Percentiles rank a stretch among this genome's conserved stretches.
phyloP scores from a whole-genome alignment of 2,329 filamentous ascomycete genomes.

The Colletotrichum australisinense region DNA sequence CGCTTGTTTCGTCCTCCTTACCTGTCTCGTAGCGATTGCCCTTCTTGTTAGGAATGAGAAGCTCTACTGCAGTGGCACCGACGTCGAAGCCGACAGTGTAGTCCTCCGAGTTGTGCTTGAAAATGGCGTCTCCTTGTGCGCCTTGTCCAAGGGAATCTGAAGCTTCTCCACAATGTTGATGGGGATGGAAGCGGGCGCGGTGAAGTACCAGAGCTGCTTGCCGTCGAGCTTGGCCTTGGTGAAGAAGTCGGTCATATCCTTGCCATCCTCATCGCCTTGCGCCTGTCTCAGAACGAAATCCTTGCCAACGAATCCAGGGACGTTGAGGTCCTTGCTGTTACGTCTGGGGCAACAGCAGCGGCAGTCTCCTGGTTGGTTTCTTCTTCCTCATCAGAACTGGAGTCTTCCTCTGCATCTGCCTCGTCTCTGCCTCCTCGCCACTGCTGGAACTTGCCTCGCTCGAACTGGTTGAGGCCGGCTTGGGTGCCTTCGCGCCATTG shows the following conservation, averaged over 20 bases:
- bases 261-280: constrained; percentile 50
- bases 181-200: constrained; percentile 76
- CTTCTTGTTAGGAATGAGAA: constrained; percentile 69
- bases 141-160: constrained; percentile 68
- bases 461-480: constrained; percentile 34
- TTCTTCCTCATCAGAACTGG: constrained; percentile 36
- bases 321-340: constrained; percentile 44
- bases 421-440: constrained; percentile 42
- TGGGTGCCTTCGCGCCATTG: constrained; percentile 26
- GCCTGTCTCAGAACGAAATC: constrained; percentile 66
- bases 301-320: constrained; percentile 59
- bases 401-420: constrained; percentile 35
- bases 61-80: constrained; percentile 64
- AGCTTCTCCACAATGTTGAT: constrained; percentile 74
- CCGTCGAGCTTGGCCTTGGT: constrained; percentile 69
- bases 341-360: constrained; percentile 44
- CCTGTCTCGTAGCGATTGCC: constrained; percentile 65
- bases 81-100: constrained; percentile 70
- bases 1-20: constrained; percentile 49
- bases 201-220: constrained; percentile 86
- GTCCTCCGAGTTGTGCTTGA: constrained; percentile 72
- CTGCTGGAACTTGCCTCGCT: constrained; percentile 40
- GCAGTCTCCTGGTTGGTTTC: constrained; percentile 38
- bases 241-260: constrained; percentile 66
- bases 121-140: constrained; percentile 62